Evolutionary conservation across 148 eudicot species (phyloP).

Genomic region (Oxyria digyna): DNA sequence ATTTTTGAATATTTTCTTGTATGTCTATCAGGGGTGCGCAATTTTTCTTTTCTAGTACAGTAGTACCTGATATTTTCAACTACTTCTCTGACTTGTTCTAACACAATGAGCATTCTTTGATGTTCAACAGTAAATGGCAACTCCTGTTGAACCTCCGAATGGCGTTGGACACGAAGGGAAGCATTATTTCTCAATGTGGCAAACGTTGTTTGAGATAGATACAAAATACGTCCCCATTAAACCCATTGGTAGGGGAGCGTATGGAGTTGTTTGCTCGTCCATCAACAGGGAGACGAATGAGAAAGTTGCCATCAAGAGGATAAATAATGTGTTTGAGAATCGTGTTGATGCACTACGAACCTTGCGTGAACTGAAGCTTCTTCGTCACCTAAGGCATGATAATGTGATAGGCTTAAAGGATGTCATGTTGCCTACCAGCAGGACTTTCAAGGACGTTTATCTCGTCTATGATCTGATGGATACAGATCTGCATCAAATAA

Average conservation of each 20-base stretch:
- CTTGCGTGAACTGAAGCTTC: slow-evolving; percentile 26
- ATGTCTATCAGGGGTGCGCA: not conserved
- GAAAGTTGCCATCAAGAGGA: slow-evolving; percentile 44
- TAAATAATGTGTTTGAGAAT: slow-evolving; percentile 23
- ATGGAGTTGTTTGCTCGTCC: slow-evolving; percentile 34
- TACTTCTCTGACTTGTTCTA: not conserved
- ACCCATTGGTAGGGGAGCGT: slow-evolving; percentile 34
- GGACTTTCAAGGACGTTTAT: slow-evolving; percentile 32
- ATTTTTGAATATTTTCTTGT: not conserved
- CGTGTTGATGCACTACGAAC: slow-evolving; percentile 18
- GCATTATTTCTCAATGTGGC: slow-evolving; percentile 22
- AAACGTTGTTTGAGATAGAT: slow-evolving; percentile 28
- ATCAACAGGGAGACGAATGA: slow-evolving; percentile 25
- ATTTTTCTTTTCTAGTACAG: too few species aligned
- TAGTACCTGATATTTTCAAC: not conserved
- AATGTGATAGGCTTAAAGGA: slow-evolving; percentile 39
- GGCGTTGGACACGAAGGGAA: slow-evolving; percentile 16
- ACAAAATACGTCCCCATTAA: slow-evolving; percentile 24
- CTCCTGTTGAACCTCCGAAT: slow-evolving; percentile 8
- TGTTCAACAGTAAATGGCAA: slow-evolving; percentile 3
- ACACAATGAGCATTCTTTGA: not conserved
- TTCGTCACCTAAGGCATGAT: slow-evolving; percentile 26
- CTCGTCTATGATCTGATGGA: slow-evolving; percentile 43
- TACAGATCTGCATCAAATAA: slow-evolving; percentile 31
- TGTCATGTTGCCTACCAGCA: slow-evolving; percentile 22